A percentile compares a stretch with the other conserved stretches of the same genome.
Evolutionary conservation across 331 rosid species (phyloP).

Genomic region (Quercus lobata): DNA sequence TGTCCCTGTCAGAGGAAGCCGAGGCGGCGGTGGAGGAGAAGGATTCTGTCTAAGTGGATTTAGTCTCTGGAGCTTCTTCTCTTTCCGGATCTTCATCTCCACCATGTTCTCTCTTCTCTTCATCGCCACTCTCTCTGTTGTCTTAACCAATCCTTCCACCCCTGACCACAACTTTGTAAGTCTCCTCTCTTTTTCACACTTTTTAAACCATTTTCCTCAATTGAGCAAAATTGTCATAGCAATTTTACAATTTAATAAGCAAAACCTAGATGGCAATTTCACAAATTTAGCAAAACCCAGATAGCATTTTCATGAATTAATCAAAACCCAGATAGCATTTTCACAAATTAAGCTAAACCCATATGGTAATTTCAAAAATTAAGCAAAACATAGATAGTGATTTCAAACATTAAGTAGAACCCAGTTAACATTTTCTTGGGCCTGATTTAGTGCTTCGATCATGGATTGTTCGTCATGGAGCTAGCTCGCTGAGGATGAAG

Average conservation of each 20-base stretch:
- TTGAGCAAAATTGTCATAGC: too few relatives aligned
- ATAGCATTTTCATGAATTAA: neutral
- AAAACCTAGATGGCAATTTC: slow-evolving; percentile 18
- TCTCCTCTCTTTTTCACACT: neutral
- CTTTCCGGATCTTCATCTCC: slow-evolving; percentile 91
- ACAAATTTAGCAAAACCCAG: neutral
- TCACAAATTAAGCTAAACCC: too few relatives aligned
- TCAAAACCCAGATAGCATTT: too few relatives aligned
- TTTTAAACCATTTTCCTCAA: too few relatives aligned
- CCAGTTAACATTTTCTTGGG: neutral
- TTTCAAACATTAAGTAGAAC: neutral
- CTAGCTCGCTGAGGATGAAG: too few relatives aligned
- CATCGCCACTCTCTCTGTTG: slow-evolving; percentile 81
- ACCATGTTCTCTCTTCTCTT: slow-evolving; percentile 85
- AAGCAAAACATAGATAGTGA: too few relatives aligned
- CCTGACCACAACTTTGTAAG: slow-evolving; percentile 70
- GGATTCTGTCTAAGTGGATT: slow-evolving; percentile 40
- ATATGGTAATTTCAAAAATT: too few relatives aligned
- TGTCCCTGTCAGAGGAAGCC: slow-evolving; percentile 77
- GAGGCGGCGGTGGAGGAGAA: slow-evolving; percentile 39
- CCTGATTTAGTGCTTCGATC: too few relatives aligned
- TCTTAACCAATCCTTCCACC: slow-evolving; percentile 68
- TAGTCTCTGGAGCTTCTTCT: slow-evolving; percentile 35
- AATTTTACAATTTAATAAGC: slow-evolving; percentile 1
- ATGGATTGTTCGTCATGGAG: too few relatives aligned